Conservation (phyloP, 768 basidiomycete genomes). For the Trametes maxima region DNA sequence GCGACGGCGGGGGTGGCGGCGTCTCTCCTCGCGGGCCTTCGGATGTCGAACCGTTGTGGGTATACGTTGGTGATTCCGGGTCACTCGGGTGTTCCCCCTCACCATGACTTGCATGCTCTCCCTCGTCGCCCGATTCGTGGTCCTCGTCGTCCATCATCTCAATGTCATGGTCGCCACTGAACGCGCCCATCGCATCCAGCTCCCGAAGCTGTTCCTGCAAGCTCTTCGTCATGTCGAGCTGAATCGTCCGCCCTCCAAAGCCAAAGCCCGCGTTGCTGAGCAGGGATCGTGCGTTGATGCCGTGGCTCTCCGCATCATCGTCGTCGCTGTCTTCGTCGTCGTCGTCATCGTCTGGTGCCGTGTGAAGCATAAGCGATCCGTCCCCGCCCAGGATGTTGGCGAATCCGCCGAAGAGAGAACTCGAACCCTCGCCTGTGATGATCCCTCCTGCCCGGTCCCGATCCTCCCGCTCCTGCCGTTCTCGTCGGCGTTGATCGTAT, state of each 20-base stretch:
- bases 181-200: conserved; percentile 56
- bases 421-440: conserved; percentile 16
- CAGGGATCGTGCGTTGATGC: conserved; percentile 41
- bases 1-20: conserved; percentile 48
- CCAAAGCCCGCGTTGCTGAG: conserved; percentile 52
- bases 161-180: conserved; percentile 29
- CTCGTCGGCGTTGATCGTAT: conserved; percentile 46
- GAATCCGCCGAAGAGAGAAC: conserved; percentile 44
- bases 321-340: conserved; percentile 68
- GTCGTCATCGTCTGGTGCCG: conserved; percentile 44
- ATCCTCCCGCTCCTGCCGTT: conserved; percentile 25
- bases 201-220: conserved; percentile 66
- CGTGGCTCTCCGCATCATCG: conserved; percentile 56
- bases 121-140: conserved; percentile 39
- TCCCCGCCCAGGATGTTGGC: conserved; percentile 57
- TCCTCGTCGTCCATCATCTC: conserved; percentile 37
- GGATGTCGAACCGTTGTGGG: conserved; percentile 20
- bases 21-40: conserved; percentile 42
- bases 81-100: conserved; percentile 31
- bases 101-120: conserved; percentile 36
- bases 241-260: conserved; percentile 35
- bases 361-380: conserved; percentile 34
- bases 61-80: conserved; percentile 19
- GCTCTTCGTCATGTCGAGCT: conserved; percentile 52
- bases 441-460: conserved; percentile 14